Evolutionary conservation across 2,329 filamentous ascomycete species (phyloP), one percentile per base, ranked within the genome.

Genomic region (Colletotrichum chlorophyti): DNA sequence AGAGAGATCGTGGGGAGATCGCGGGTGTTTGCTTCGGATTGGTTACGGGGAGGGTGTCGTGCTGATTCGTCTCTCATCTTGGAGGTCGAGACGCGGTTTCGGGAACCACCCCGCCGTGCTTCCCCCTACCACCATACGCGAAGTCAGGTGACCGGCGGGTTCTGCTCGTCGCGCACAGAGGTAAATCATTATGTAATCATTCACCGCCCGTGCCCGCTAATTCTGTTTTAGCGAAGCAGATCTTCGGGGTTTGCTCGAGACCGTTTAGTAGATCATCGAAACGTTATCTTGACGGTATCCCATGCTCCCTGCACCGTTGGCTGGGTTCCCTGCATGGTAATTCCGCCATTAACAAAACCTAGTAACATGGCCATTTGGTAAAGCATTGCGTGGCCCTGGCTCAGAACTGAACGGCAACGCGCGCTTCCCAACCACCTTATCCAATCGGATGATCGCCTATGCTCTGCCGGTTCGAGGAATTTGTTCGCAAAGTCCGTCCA

Each of bases 261-360:
- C 57, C 31, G 23, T 45, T 50, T n/a, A 32, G 43, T 29, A 40
- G 45, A 50, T 45, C 42, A 27, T 42, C 29, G 37, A 38, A 60
- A 60, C 57, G 51, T 40, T 55, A 59, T 45, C 23, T 46, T 45
- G 46, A 60, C 51, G 57, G 57, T 54, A 19, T 34, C n/a, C 41
- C 17, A 27, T 26, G 19, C 21, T 15, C 14, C 15, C 12, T n/a
- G n/a, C 26, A 46, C 17, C 49, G 50, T 59, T 42, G 35, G 10
- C 12, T 10, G 24, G 4, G n/a, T 9, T 21, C 14, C 35, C 21
- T 19, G 10, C 35, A n/a, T n/a, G n/a, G n/a, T n/a, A n/a, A n/a
- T n/a, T n/a, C n/a, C n/a, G n/a, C n/a, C 15, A 32, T 23, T 10
- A 11, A 3, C 31, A 29, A 19, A 19, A 32, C 8, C 14, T n/a